phyloP scores from a whole-genome alignment of 2,329 filamentous ascomycete genomes.

The Chaetomiaceae sp. region DNA sequence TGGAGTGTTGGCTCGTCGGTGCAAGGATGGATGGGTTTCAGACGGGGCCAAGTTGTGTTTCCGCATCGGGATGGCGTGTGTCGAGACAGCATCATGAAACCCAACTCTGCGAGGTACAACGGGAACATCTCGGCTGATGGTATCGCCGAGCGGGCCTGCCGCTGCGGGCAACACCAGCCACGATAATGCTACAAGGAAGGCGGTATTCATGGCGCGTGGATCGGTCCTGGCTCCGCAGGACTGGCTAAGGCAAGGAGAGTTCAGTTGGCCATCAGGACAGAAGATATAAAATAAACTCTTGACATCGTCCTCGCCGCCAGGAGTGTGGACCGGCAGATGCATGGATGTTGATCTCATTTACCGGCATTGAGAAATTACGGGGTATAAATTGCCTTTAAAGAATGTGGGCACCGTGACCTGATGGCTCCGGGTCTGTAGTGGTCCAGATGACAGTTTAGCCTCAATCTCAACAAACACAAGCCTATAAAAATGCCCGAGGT shows the following conservation, averaged over 20 bases:
- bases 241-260: not conserved
- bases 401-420: not conserved
- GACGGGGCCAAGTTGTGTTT: not conserved
- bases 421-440: not conserved
- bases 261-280: not conserved
- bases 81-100: constrained; percentile 5
- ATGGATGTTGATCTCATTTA: constrained; percentile 11
- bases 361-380: constrained; percentile 10
- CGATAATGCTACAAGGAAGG: not conserved
- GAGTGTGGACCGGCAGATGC: not conserved
- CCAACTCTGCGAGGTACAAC: not conserved
- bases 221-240: not conserved
- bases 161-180: not conserved
- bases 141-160: not conserved
- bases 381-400: constrained; percentile 11
- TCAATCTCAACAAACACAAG: not conserved
- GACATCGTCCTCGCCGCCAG: not conserved
- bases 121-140: not conserved
- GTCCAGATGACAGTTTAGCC: not conserved
- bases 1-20: constrained; percentile 7
- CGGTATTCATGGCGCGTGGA: constrained; percentile 3
- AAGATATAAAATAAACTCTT: not conserved
- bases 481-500: not conserved
- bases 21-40: not conserved
- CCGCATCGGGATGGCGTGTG: constrained; percentile 14